Evolutionary conservation across 1,139 yeast species (phyloP).

Genomic region (Sugiyamaella xylanicola): DNA sequence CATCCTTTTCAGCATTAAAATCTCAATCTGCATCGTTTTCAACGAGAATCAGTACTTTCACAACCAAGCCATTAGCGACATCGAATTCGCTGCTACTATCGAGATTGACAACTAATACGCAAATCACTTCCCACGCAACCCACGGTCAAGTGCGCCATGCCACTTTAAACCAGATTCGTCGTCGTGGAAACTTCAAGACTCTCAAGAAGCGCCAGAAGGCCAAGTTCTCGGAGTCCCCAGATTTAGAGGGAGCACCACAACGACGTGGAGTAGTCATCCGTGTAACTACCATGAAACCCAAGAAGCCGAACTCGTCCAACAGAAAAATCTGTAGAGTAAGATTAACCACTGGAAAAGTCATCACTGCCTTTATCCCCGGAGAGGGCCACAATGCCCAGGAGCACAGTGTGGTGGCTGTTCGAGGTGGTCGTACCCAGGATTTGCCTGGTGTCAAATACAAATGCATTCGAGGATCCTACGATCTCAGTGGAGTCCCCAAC

Average conservation of each 20-base stretch:
- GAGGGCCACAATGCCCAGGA: conserved; percentile 99
- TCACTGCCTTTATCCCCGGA: conserved; percentile 95
- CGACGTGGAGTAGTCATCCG: conserved; percentile 92
- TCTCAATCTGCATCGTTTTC: too few relatives aligned
- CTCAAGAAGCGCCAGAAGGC: conserved; percentile 39
- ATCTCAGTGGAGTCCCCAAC: conserved; percentile 93
- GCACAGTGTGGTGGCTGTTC: conserved; percentile 90
- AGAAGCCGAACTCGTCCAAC: conserved; percentile 97
- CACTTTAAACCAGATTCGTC: conserved; percentile 37
- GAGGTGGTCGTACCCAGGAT: conserved; percentile 99
- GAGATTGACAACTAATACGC: background rate
- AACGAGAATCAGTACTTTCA: too few relatives aligned
- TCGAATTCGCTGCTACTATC: background rate
- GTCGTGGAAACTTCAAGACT: conserved; percentile 41
- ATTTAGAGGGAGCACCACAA: conserved; percentile 77
- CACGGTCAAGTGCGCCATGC: conserved; percentile 28
- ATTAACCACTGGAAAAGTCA: conserved; percentile 82
- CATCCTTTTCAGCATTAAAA: too few relatives aligned
- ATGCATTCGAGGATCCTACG: conserved; percentile 90
- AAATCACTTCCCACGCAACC: conserved; percentile 11
- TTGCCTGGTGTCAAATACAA: conserved; percentile 97
- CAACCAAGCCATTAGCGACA: background rate
- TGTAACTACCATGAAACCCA: conserved; percentile 93
- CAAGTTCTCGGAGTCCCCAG: conserved; percentile 77
- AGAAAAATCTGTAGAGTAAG: conserved; percentile 96